A percentile compares a stretch with the other conserved stretches of the same genome.
phyloP scores from a whole-genome alignment of 2,329 filamentous ascomycete species.

The Lomentospora prolificans region DNA sequence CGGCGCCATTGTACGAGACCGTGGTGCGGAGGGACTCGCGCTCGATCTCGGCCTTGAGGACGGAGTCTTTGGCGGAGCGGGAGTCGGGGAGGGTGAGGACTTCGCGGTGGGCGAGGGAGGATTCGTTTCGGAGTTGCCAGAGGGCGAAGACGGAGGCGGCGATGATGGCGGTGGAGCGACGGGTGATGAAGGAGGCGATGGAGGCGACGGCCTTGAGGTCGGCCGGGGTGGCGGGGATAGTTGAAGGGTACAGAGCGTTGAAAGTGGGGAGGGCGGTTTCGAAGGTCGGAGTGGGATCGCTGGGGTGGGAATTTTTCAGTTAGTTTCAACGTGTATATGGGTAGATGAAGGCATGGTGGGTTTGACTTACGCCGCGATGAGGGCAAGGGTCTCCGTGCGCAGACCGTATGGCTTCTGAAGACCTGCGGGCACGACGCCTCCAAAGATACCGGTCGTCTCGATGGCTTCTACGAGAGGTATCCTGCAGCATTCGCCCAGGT shows the following conservation, averaged over 20 bases:
- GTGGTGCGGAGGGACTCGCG: slow-evolving; percentile 42
- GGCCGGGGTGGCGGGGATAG: slow-evolving; percentile 25
- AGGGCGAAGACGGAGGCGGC: slow-evolving; percentile 49
- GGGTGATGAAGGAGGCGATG: slow-evolving; percentile 44
- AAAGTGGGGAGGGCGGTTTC: slow-evolving; percentile 38
- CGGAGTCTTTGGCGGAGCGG: slow-evolving; percentile 9
- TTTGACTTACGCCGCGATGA: slow-evolving; percentile 46
- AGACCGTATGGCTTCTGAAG: slow-evolving; percentile 45
- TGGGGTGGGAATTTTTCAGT: slow-evolving; percentile 17
- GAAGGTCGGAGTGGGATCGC: slow-evolving; percentile 34
- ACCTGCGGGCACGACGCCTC: slow-evolving; percentile 45
- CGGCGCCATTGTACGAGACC: slow-evolving; percentile 71
- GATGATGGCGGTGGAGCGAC: slow-evolving; percentile 48
- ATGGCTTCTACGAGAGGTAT: slow-evolving; percentile 50
- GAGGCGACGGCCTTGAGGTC: slow-evolving; percentile 44
- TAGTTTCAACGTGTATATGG: slow-evolving; percentile 1
- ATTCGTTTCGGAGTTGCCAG: slow-evolving; percentile 45
- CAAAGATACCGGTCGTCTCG: slow-evolving; percentile 41
- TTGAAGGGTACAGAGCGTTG: slow-evolving; percentile 37
- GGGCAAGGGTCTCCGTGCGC: slow-evolving; percentile 49
- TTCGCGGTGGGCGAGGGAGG: slow-evolving; percentile 26
- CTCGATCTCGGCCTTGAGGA: slow-evolving; percentile 35
- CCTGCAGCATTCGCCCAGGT: slow-evolving; percentile 56
- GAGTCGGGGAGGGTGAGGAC: slow-evolving; percentile 21
- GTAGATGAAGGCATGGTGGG: too few species aligned